phyloP scores from a whole-genome alignment of 176 grass and related monocot genomes.

The Cenchrus fungigraminus region DNA sequence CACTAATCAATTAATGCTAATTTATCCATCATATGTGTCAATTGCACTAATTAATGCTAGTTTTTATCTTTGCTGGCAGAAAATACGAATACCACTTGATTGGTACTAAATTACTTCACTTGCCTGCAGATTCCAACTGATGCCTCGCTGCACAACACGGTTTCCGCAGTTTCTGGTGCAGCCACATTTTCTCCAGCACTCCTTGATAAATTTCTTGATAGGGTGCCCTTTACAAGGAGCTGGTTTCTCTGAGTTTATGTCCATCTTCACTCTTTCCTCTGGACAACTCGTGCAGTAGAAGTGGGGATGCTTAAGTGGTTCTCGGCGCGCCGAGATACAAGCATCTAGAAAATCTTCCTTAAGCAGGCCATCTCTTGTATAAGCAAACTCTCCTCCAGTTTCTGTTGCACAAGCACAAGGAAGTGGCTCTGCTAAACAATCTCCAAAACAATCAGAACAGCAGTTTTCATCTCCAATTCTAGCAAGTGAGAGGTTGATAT shows the following conservation, averaged over 20 bases:
- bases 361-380: slow-evolving; percentile 66
- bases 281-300: slow-evolving; percentile 73
- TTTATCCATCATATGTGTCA: slow-evolving; percentile 5
- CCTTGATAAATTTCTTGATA: slow-evolving; percentile 84
- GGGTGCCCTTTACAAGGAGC: slow-evolving; percentile 82
- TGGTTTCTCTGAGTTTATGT: slow-evolving; percentile 27
- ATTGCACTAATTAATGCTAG: slow-evolving; percentile 1
- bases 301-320: slow-evolving; percentile 42
- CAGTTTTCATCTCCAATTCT: slow-evolving; percentile 88
- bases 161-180: slow-evolving; percentile 82
- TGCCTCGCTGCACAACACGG: slow-evolving; percentile 87
- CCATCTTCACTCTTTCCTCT: slow-evolving; percentile 51
- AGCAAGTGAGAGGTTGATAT: slow-evolving; percentile 72
- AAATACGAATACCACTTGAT: slow-evolving; percentile 21
- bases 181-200: slow-evolving; percentile 92
- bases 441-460: slow-evolving; percentile 68
- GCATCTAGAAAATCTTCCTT: slow-evolving; percentile 64
- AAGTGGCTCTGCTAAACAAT: slow-evolving; percentile 67
- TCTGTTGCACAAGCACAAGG: slow-evolving; percentile 80
- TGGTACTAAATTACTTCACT: slow-evolving; percentile 23
- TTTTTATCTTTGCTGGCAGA: slow-evolving; percentile 28
- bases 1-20: slow-evolving; percentile 11
- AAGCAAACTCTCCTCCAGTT: slow-evolving; percentile 80
- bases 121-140: slow-evolving; percentile 68
- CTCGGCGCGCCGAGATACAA: slow-evolving; percentile 47